Evolutionary conservation across 2,329 filamentous ascomycete genomes (phyloP).

Genomic region (Talaromyces sp.): DNA sequence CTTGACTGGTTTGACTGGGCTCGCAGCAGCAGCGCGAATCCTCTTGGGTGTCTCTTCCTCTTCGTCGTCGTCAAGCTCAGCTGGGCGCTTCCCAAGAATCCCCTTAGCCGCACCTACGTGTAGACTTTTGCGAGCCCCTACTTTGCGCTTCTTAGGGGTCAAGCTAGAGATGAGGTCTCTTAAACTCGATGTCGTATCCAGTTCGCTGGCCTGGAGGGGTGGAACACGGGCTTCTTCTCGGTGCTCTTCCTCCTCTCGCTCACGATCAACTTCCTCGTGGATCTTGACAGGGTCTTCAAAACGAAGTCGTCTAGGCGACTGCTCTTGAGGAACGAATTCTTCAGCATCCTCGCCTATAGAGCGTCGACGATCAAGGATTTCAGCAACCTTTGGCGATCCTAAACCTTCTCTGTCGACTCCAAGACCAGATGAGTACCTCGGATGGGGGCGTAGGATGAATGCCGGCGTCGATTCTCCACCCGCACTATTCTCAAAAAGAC

Average conservation of each 20-base stretch:
- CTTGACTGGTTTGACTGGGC: conserved; percentile 70
- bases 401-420: conserved; percentile 66
- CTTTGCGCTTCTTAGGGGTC: conserved; percentile 66
- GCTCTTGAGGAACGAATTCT: conserved; percentile 55
- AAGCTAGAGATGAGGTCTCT: conserved; percentile 74
- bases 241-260: conserved; percentile 56
- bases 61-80: conserved; percentile 64
- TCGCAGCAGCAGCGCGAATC: conserved; percentile 65
- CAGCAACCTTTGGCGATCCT: conserved; percentile 69
- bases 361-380: conserved; percentile 63
- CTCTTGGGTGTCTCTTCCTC: conserved; percentile 56
- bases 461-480: conserved; percentile 56
- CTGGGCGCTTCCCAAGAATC: conserved; percentile 67
- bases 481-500: conserved; percentile 52
- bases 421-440: conserved; percentile 59
- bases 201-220: conserved; percentile 46
- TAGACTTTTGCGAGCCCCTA: conserved; percentile 69
- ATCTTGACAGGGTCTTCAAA: conserved; percentile 63
- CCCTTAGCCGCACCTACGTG: conserved; percentile 70
- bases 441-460: conserved; percentile 58
- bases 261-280: conserved; percentile 59
- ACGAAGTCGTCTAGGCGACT: conserved; percentile 44
- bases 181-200: conserved; percentile 61
- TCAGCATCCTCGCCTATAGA: conserved; percentile 65
- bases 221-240: conserved; percentile 54